Base-by-base conservation (phyloP, 169 alveolate species). In the Toxoplasma gondii region DNA sequence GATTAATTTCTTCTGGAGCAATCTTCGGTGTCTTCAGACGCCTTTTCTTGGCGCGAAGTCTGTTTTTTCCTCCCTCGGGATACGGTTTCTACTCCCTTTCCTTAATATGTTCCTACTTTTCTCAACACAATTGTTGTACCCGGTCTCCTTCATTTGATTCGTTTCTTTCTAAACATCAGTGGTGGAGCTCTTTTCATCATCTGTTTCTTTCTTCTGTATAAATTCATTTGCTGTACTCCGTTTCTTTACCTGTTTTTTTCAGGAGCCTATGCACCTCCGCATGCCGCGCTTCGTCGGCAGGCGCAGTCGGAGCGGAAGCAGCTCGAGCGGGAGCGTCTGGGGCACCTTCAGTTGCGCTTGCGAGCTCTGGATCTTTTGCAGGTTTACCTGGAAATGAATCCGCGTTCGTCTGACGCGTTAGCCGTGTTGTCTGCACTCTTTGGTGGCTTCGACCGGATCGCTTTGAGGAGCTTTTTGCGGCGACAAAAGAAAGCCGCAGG, bases 291-390 rank as follows among this genome's bases (percentile, higher is more conserved):
- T 4, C 86, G 86, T 16, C 49, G 49, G 45, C 86, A 78, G 45
- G 86, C 86, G 45, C 45, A 12, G 39, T 36, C 22, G 49, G 86
- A 78, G 86, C 39, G 90, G 64, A 38, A 82, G 64, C 90, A 41
- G 36, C 58, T 12, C 16, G 44, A 29, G 39, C 22, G 29, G 4
- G 90, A 22, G 41, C 54, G 41, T 12, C 39, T 29, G 38, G 34
- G 90, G 17, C 90, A 82, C 31, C 54, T 82, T 34, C 69, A 82
- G 90, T 49, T 82, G 90, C 90, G 90, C 31, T 38, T 82, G 31
- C 90, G 90, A 2, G 67, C 90, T 12, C 69, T 43, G 90, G 90
- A 38, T 7, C 43, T 82, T 24, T 67, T 82, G 69, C 90, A 82
- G 29, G 64, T 43, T 5, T 82, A 39, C 90, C 29, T 82, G 67